Conservation (phyloP, 768 basidiomycete genomes). For the Cubamyces lactineus region DNA sequence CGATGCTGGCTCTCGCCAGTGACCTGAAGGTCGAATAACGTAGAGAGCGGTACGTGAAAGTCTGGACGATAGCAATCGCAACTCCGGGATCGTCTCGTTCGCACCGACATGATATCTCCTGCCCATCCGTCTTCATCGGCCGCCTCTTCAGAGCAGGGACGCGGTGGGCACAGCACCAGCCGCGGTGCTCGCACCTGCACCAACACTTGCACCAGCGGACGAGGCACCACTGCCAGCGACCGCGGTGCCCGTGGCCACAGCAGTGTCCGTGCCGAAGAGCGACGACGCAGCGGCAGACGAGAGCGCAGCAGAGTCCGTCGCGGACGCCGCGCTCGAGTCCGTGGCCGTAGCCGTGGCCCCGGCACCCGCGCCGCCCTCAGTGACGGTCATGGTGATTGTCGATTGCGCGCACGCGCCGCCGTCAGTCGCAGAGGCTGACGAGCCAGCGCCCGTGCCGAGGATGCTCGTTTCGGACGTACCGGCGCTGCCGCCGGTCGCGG, state of each 20-base stretch:
- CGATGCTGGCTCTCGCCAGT: neutral
- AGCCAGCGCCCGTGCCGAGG: no score
- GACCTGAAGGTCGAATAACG: neutral
- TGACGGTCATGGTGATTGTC: neutral
- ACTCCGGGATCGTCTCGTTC: neutral
- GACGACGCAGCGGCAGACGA: neutral
- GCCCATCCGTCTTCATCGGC: neutral
- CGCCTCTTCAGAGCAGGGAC: neutral
- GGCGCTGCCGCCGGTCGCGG: neutral
- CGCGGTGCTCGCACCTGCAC: neutral
- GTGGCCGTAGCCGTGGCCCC: neutral
- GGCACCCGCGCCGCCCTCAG: neutral
- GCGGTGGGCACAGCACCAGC: neutral
- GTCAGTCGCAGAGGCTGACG: constrained; percentile 1
- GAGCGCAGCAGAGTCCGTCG: constrained; percentile 3
- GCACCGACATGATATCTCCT: neutral
- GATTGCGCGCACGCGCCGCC: neutral
- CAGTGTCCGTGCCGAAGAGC: constrained; percentile 11
- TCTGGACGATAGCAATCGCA: constrained; percentile 1
- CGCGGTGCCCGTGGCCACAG: neutral
- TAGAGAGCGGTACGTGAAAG: constrained; percentile 2
- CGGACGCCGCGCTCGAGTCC: constrained; percentile 4
- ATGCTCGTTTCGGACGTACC: neutral
- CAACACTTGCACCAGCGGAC: neutral
- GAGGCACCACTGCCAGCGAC: neutral